These are phyloP conservation scores for Monilinia vaccinii-corymbosi DNA, from an alignment of 2,329 filamentous ascomycete genomes.

Conservation along the genomic window DNA sequence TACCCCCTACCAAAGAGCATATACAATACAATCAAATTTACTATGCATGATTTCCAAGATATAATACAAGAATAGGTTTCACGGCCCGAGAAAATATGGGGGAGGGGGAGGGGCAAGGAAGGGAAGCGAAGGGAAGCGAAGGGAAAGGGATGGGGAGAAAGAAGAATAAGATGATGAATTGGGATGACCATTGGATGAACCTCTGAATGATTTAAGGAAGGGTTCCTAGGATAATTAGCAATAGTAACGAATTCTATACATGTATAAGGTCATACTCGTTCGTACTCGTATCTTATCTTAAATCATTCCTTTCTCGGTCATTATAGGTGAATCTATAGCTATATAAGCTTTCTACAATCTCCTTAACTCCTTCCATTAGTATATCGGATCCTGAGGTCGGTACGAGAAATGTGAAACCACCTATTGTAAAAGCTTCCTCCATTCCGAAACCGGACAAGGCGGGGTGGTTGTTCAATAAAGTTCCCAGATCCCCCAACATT, in stretches of 20 bases:
- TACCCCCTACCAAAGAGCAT: slow-evolving; percentile 3
- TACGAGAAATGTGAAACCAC: neutral
- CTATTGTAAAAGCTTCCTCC: neutral
- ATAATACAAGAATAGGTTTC: slow-evolving; percentile 4
- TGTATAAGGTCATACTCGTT: too few species aligned
- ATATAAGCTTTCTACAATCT: neutral
- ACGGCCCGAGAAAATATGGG: neutral
- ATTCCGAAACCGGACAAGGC: slow-evolving; percentile 1
- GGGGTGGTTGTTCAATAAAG: slow-evolving; percentile 1
- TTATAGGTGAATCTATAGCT: neutral
- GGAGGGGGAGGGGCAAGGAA: too few species aligned
- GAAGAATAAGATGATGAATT: neutral
- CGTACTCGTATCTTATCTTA: too few species aligned
- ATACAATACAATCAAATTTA: neutral
- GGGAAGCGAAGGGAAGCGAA: neutral
- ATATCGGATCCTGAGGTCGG: neutral
- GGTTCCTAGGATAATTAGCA: neutral
- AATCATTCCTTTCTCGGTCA: too few species aligned
- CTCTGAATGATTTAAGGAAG: neutral
- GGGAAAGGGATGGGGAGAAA: neutral
- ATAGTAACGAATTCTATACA: neutral
- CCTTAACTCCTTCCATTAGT: neutral
- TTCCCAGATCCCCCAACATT: neutral
- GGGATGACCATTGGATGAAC: neutral
- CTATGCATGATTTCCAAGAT: neutral